phyloP scores from a whole-genome alignment of 1,284 basidiomycete genomes.

The Pseudozyma tsukubaensis region DNA sequence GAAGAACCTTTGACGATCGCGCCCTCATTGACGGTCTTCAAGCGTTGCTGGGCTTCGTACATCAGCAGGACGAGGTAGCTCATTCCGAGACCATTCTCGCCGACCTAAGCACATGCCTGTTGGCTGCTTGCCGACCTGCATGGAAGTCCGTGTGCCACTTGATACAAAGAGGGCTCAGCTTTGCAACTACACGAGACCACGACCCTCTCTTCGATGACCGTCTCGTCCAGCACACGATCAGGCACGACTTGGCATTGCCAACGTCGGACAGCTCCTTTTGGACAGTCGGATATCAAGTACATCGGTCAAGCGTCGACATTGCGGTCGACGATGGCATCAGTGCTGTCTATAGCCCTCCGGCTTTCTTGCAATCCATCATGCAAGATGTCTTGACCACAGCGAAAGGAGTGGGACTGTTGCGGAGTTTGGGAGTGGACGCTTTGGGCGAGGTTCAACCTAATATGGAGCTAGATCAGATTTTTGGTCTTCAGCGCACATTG shows the following conservation, averaged over 20 bases:
- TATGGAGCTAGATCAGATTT: conserved; percentile 18
- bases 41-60: conserved; percentile 37
- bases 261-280: conserved; percentile 40
- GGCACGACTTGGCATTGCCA: conserved; percentile 22
- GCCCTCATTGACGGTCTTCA: conserved; percentile 46
- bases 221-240: conserved; percentile 33
- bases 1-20: conserved; percentile 26
- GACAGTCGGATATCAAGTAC: conserved; percentile 24
- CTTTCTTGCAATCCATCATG: conserved; percentile 37
- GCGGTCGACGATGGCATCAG: conserved; percentile 7
- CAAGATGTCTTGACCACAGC: conserved; percentile 36
- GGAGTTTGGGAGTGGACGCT: conserved; percentile 47
- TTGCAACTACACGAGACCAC: conserved; percentile 30
- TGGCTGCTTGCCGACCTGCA: conserved; percentile 35
- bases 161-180: conserved; percentile 39
- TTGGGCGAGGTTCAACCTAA: conserved; percentile 35
- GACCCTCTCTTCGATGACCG: conserved; percentile 39
- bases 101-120: conserved; percentile 39
- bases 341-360: conserved; percentile 30
- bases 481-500: conserved; percentile 6
- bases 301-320: background rate
- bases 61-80: conserved; percentile 21
- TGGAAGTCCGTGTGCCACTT: conserved; percentile 36
- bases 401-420: conserved; percentile 46
- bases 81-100: conserved; percentile 14